These are phyloP conservation scores for Penicillium sp. DNA, from an alignment of 2,329 filamentous ascomycete genomes.

Conservation along the genomic window DNA sequence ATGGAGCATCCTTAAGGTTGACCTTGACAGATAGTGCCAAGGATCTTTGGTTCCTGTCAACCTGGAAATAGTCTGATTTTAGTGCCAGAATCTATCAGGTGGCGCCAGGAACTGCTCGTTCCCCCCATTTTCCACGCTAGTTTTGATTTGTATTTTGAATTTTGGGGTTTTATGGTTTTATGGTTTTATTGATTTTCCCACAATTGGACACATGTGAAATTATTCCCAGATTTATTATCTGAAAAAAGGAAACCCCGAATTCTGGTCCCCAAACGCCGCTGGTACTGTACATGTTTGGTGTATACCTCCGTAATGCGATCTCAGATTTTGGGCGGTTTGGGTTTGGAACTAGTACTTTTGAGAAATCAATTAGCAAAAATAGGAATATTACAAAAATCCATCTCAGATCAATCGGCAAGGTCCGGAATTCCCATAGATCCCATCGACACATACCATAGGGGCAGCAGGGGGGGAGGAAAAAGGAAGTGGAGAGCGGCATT, in stretches of 20 bases:
- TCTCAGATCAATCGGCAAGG: slow-evolving; percentile 1
- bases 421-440: neutral
- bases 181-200: neutral
- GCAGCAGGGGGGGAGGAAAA: slow-evolving; percentile 5
- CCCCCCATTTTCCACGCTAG: slow-evolving; percentile 10
- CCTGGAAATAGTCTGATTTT: slow-evolving; percentile 15
- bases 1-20: slow-evolving; percentile 22
- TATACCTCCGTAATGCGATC: slow-evolving; percentile 5
- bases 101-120: slow-evolving; percentile 16
- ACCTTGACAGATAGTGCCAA: slow-evolving; percentile 26
- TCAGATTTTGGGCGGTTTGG: neutral
- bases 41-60: slow-evolving; percentile 21
- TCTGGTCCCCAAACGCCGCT: neutral
- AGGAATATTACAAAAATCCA: neutral
- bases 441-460: slow-evolving; percentile 8
- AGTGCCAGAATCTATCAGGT: slow-evolving; percentile 22
- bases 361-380: neutral
- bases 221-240: neutral
- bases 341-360: neutral
- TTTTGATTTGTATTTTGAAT: slow-evolving; percentile 1
- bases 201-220: neutral
- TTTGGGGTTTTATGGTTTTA: neutral
- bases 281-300: neutral
- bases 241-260: neutral
- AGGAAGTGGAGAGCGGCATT: slow-evolving; percentile 14